Conservation (phyloP, 306 rosid species). For the Astragalus glycyphyllos region DNA sequence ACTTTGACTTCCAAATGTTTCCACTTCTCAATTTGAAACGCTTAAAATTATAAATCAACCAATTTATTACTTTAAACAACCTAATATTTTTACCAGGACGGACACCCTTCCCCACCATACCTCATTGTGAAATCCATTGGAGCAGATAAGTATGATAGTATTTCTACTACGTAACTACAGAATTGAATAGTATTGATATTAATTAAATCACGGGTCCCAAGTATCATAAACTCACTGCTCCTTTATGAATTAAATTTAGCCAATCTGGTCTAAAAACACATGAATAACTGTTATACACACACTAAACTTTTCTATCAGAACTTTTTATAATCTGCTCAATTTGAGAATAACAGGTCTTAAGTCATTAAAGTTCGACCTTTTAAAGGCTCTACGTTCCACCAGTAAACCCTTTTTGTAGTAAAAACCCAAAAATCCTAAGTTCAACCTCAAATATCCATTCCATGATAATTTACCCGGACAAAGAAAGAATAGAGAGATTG, state of each 20-base stretch:
- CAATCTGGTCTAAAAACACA: conserved; percentile 9
- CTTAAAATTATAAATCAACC: conserved; percentile 18
- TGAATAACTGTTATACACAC: background rate
- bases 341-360: conserved; percentile 12
- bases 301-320: background rate
- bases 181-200: conserved; percentile 17
- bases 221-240: background rate
- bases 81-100: conserved; percentile 3
- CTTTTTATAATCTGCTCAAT: background rate
- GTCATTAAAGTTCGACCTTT: conserved; percentile 9
- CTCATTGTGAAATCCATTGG: conserved; percentile 8
- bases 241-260: conserved; percentile 15
- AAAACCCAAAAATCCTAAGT: background rate
- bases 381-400: background rate
- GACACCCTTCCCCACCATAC: conserved; percentile 20
- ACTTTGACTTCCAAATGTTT: conserved; percentile 2
- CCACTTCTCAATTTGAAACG: conserved; percentile 2
- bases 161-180: background rate
- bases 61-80: conserved; percentile 27
- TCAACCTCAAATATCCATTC: conserved; percentile 30
- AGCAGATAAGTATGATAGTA: conserved; percentile 14
- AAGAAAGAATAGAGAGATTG: background rate
- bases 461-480: conserved; percentile 3
- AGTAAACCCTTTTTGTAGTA: background rate
- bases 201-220: conserved; percentile 16